These are phyloP conservation scores for Tylopilus balloui DNA, from an alignment of 768 basidiomycete species.

Conservation along the genomic window DNA sequence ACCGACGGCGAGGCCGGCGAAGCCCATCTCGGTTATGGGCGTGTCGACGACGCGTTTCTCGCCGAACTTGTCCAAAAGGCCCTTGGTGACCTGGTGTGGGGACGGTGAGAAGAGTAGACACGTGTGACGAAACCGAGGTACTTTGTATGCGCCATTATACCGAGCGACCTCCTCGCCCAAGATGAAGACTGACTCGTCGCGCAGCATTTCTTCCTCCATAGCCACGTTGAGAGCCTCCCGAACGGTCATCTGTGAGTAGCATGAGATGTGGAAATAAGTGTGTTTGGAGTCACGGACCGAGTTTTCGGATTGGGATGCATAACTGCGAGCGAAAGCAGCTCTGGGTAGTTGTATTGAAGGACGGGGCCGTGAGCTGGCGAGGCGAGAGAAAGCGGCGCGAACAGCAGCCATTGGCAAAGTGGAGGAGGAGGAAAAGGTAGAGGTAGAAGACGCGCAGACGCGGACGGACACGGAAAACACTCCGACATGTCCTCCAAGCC, in stretches of 20 bases:
- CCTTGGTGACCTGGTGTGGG: conserved; percentile 81
- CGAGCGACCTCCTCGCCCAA: conserved; percentile 97
- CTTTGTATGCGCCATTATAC: conserved; percentile 98
- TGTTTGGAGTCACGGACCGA: conserved; percentile 35
- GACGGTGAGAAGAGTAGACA: conserved; percentile 10
- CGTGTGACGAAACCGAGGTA: conserved; percentile 25
- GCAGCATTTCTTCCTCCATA: conserved; percentile 99
- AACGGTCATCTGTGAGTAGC: conserved; percentile 77
- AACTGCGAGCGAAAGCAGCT: conserved; percentile 47
- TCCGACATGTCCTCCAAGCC: conserved; percentile 38
- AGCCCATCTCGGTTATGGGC: conserved; percentile 97
- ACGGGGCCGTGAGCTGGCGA: conserved; percentile 46
- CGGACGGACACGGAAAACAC: conserved; percentile 25
- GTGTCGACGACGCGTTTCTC: conserved; percentile 98
- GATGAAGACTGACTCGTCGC: conserved; percentile 92
- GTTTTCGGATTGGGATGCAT: conserved; percentile 57
- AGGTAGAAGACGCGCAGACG: background rate
- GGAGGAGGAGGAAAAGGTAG: conserved; percentile 13
- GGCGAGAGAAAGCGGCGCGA: conserved; percentile 59
- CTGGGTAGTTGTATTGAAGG: too few relatives aligned
- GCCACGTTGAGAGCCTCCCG: conserved; percentile 96
- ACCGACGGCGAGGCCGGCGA: conserved; percentile 94
- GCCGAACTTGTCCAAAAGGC: conserved; percentile 97
- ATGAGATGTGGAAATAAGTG: conserved; percentile 19
- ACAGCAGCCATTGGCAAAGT: conserved; percentile 45